Conservation (phyloP, 345 rosid genomes). For the Eutrema yunnanense region DNA sequence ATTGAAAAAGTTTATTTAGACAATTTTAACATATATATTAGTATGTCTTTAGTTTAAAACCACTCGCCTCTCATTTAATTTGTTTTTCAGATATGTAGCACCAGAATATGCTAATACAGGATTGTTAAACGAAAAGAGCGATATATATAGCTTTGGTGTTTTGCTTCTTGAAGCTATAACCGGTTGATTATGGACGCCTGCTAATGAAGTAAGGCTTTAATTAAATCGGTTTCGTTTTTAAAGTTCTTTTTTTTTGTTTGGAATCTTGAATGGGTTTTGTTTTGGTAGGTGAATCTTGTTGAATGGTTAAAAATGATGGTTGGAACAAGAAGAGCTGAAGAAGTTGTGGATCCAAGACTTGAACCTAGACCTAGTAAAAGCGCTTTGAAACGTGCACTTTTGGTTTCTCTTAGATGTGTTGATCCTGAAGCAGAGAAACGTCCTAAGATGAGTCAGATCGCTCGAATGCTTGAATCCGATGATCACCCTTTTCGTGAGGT, state of each 20-base stretch:
- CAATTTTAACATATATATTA: background rate
- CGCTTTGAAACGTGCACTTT: slow-evolving; percentile 68
- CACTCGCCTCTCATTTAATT: slow-evolving; percentile 46
- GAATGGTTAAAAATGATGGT: slow-evolving; percentile 98
- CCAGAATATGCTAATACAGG: slow-evolving; percentile 42
- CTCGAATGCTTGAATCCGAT: slow-evolving; percentile 81
- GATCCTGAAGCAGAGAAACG: slow-evolving; percentile 87
- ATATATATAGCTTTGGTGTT: slow-evolving; percentile 92
- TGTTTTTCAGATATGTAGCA: no score
- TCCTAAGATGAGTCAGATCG: slow-evolving; percentile 91
- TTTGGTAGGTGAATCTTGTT: slow-evolving; percentile 77
- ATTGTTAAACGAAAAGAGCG: slow-evolving; percentile 89
- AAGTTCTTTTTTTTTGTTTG: background rate
- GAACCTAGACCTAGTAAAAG: slow-evolving; percentile 70
- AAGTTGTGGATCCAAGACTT: slow-evolving; percentile 75
- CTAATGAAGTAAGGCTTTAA: slow-evolving; percentile 52
- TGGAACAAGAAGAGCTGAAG: slow-evolving; percentile 89
- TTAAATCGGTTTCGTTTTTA: background rate
- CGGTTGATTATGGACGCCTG: slow-evolving; percentile 87
- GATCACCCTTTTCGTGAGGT: slow-evolving; percentile 87
- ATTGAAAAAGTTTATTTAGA: background rate
- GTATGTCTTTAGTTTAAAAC: slow-evolving; percentile 26
- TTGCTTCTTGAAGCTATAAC: slow-evolving; percentile 85
- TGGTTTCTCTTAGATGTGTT: slow-evolving; percentile 84
- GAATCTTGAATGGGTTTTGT: background rate